Percentiles rank a stretch among this genome's conserved stretches.
Evolutionary conservation across 1,284 basidiomycete species (phyloP).

Genomic region (Ceratobasidium sp.): DNA sequence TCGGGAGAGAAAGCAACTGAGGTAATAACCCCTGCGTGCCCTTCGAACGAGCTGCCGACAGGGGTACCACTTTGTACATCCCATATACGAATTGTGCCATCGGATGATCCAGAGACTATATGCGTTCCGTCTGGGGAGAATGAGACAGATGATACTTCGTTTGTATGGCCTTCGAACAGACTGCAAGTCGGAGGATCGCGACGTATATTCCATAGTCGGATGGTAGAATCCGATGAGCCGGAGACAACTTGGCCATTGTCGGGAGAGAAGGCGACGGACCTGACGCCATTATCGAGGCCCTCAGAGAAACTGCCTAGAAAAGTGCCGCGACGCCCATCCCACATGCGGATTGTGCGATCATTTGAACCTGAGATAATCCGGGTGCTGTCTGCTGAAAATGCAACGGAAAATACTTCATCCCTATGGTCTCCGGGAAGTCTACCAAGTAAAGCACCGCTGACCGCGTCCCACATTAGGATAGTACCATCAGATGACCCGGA

Average conservation of each 20-base stretch:
- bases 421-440: too few species aligned
- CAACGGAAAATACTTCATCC: too few species aligned
- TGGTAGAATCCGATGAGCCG: neutral
- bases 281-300: too few species aligned
- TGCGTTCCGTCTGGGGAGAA: conserved; percentile 50
- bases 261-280: conserved; percentile 28
- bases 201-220: conserved; percentile 27
- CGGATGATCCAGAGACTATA: conserved; percentile 31
- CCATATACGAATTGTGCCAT: conserved; percentile 35
- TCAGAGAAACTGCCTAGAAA: too few species aligned
- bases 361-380: too few species aligned
- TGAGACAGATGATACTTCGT: conserved; percentile 49
- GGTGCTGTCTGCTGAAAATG: too few species aligned
- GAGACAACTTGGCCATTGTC: conserved; percentile 20
- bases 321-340: too few species aligned
- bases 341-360: too few species aligned
- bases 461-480: conserved; percentile 23
- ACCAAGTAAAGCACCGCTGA: neutral
- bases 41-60: neutral
- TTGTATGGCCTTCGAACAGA: conserved; percentile 28
- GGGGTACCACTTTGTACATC: neutral
- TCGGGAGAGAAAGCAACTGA: neutral
- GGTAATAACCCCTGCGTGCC: neutral
- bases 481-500: conserved; percentile 20
- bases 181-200: neutral